Conservation (phyloP, 495 filamentous ascomycete genomes). For the Antarctomyces pellizariae region DNA sequence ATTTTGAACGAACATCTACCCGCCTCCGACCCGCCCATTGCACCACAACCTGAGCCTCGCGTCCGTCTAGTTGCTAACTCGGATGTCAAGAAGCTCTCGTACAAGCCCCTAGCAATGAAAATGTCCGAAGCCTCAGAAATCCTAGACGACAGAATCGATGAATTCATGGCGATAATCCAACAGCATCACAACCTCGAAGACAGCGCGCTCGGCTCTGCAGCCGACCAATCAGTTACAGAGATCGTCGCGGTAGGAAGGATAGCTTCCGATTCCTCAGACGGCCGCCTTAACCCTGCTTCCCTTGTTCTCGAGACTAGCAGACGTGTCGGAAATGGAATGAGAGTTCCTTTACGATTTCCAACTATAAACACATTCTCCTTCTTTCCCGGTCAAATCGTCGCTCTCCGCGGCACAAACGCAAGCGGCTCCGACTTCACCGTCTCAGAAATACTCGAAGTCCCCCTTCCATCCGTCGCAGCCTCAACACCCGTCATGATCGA, state of each 20-base stretch:
- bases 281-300: constrained; percentile 61
- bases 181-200: constrained; percentile 54
- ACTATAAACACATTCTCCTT: constrained; percentile 49
- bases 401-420: constrained; percentile 64
- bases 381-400: constrained; percentile 89
- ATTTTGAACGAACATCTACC: constrained; percentile 57
- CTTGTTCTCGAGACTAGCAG: constrained; percentile 73
- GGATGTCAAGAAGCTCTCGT: constrained; percentile 72
- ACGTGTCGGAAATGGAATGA: constrained; percentile 55
- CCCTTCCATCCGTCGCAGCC: constrained; percentile 43
- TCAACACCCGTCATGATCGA: constrained; percentile 36
- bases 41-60: constrained; percentile 47
- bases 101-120: constrained; percentile 85
- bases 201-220: constrained; percentile 67
- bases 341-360: constrained; percentile 58
- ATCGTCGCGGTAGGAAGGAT: constrained; percentile 82
- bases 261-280: constrained; percentile 61
- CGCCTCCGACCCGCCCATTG: constrained; percentile 42
- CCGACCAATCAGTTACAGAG: constrained; percentile 60
- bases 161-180: constrained; percentile 49
- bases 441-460: constrained; percentile 47
- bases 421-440: constrained; percentile 69
- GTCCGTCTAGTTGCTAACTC: constrained; percentile 62
- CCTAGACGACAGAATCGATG: constrained; percentile 84
- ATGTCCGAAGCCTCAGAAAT: constrained; percentile 78